Conservation (phyloP, 148 eudicot species). For the Oxyria digyna region DNA sequence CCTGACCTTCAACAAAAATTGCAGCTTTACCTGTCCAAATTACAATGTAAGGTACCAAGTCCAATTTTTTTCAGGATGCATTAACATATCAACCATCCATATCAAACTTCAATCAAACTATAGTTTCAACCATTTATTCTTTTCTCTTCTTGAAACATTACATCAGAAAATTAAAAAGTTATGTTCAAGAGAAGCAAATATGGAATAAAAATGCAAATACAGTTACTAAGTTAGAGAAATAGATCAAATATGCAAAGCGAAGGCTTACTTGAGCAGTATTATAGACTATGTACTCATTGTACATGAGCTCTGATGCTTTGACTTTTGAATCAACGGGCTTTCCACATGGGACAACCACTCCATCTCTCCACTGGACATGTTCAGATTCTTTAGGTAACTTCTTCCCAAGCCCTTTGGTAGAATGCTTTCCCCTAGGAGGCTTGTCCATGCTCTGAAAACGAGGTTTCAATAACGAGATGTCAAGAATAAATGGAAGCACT, state of each 20-base stretch:
- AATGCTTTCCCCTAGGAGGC: slow-evolving; percentile 88
- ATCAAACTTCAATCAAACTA: neutral
- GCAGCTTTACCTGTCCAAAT: slow-evolving; percentile 77
- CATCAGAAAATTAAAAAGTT: neutral
- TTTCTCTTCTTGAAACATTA: neutral
- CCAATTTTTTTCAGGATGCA: no score
- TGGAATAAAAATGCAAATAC: neutral
- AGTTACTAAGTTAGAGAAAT: neutral
- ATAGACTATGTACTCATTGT: slow-evolving; percentile 94
- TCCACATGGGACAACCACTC: slow-evolving; percentile 91
- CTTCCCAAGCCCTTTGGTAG: slow-evolving; percentile 96
- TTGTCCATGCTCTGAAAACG: slow-evolving; percentile 68
- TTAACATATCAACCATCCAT: no score
- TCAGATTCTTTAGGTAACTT: slow-evolving; percentile 62
- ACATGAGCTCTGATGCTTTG: slow-evolving; percentile 71
- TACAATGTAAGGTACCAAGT: neutral
- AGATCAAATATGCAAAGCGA: neutral
- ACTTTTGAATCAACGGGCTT: slow-evolving; percentile 73
- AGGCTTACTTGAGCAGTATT: slow-evolving; percentile 83
- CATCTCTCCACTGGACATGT: slow-evolving; percentile 67
- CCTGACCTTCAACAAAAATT: slow-evolving; percentile 82
- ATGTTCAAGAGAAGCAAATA: neutral
- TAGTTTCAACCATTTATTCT: neutral
- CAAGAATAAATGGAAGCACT: neutral
- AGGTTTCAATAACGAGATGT: neutral